Conservation (phyloP, 2,329 filamentous ascomycete genomes). For the Emmonsiellopsis sp. region DNA sequence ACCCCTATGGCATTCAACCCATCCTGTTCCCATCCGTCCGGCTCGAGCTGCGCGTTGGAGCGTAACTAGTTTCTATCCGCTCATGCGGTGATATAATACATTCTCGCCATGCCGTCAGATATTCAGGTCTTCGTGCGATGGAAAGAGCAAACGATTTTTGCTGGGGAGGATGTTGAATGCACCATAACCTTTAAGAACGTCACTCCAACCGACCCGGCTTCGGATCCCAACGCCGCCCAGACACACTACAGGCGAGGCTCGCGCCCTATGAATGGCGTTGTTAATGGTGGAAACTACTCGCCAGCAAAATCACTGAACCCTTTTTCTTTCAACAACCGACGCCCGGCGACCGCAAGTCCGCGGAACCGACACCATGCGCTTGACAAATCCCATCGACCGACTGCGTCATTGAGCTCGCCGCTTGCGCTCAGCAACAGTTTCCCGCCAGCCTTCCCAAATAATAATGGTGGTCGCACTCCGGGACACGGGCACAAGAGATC, state of each 20-base stretch:
- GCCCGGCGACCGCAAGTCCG: constrained; percentile 25
- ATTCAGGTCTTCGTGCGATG: constrained; percentile 94
- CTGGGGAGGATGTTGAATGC: constrained; percentile 91
- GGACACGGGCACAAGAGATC: constrained; percentile 63
- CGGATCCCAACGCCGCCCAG: constrained; percentile 20
- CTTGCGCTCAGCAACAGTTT: constrained; percentile 31
- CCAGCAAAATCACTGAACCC: constrained; percentile 28
- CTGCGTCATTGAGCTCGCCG: constrained; percentile 32
- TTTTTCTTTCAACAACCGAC: constrained; percentile 27
- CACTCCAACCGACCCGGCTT: constrained; percentile 34
- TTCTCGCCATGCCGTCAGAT: constrained; percentile 46
- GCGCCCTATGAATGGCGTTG: constrained; percentile 23
- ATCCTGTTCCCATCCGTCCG: neutral
- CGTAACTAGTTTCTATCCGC: constrained; percentile 1
- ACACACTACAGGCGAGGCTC: constrained; percentile 29
- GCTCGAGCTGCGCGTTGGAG: neutral
- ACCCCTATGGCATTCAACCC: constrained; percentile 8
- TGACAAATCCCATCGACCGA: constrained; percentile 25
- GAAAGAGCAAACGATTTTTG: constrained; percentile 89
- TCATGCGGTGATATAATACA: constrained; percentile 1
- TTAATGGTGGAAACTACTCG: constrained; percentile 29
- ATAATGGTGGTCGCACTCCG: constrained; percentile 20
- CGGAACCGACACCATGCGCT: constrained; percentile 16
- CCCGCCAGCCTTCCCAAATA: constrained; percentile 18
- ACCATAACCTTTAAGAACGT: constrained; percentile 95